Conservation (phyloP, 2,329 filamentous ascomycete species). For the Xylariaceae sp. region DNA sequence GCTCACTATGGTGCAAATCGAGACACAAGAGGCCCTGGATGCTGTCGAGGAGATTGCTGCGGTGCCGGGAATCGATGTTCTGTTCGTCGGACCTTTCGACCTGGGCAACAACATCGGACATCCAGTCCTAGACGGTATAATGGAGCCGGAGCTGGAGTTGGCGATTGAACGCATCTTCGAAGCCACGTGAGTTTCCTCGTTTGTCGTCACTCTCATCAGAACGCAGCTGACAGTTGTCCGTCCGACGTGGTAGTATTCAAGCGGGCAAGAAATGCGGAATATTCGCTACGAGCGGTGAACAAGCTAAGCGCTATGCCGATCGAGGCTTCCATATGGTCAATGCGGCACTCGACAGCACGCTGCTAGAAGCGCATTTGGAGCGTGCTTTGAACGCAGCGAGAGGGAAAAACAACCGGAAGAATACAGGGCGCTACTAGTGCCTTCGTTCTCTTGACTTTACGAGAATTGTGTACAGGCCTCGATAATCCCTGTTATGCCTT, state of each 20-base stretch:
- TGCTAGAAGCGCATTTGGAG: constrained; percentile 36
- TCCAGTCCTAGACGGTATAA: constrained; percentile 57
- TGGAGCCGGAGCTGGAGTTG: constrained; percentile 54
- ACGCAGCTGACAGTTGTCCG: too few species aligned
- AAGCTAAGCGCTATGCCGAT: constrained; percentile 51
- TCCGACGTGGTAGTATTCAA: constrained; percentile 30
- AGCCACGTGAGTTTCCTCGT: constrained; percentile 38
- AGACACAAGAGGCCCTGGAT: constrained; percentile 60
- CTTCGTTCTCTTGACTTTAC: neutral
- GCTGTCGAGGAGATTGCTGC: constrained; percentile 59
- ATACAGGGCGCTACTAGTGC: constrained; percentile 40
- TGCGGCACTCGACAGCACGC: constrained; percentile 48
- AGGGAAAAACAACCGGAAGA: constrained; percentile 35
- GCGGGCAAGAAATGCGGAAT: constrained; percentile 65
- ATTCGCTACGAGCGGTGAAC: constrained; percentile 53
- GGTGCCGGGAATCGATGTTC: constrained; percentile 56
- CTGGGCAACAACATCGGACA: constrained; percentile 60
- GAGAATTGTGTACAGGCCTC: neutral
- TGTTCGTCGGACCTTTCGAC: constrained; percentile 65
- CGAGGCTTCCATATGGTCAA: constrained; percentile 61
- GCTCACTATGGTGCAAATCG: constrained; percentile 64
- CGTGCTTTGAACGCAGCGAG: constrained; percentile 45
- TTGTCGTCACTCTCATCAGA: too few species aligned
- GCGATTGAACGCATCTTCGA: constrained; percentile 56
- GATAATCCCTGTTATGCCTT: constrained; percentile 15